Conservation (phyloP, 331 rosid genomes). For the Quercus phellos region DNA sequence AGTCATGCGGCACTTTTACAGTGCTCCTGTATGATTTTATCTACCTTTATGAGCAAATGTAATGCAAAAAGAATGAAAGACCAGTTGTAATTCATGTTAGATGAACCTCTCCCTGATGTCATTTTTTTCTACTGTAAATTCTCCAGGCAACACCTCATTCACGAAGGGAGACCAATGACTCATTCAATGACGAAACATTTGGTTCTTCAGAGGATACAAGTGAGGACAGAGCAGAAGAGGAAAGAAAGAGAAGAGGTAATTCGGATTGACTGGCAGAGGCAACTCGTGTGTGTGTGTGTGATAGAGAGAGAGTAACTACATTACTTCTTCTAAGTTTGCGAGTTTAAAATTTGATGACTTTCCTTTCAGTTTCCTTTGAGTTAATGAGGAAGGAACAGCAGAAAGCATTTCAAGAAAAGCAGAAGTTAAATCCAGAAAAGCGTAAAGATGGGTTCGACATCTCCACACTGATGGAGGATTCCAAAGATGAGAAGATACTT, state of each 20-base stretch:
- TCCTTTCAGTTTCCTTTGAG: constrained; percentile 74
- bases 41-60: neutral
- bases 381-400: constrained; percentile 95
- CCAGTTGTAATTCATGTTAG: neutral
- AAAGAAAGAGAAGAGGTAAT: constrained; percentile 93
- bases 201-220: constrained; percentile 69
- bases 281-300: neutral
- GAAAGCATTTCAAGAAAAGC: constrained; percentile 66
- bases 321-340: neutral
- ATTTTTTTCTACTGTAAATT: constrained; percentile 11
- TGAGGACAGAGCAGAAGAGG: constrained; percentile 94
- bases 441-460: constrained; percentile 53
- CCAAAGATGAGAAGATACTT: constrained; percentile 44
- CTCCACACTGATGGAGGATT: constrained; percentile 41
- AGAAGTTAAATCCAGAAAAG: constrained; percentile 55
- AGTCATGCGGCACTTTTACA: neutral
- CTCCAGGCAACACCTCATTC: constrained; percentile 78
- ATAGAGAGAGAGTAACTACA: neutral
- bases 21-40: constrained; percentile 1
- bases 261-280: constrained; percentile 5
- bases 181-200: constrained; percentile 78
- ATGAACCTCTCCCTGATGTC: neutral
- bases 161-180: constrained; percentile 57
- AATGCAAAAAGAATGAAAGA: neutral
- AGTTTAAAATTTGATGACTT: constrained; percentile 24